Conservation (phyloP, 306 rosid genomes). For the Sechiopsis laciniata region DNA sequence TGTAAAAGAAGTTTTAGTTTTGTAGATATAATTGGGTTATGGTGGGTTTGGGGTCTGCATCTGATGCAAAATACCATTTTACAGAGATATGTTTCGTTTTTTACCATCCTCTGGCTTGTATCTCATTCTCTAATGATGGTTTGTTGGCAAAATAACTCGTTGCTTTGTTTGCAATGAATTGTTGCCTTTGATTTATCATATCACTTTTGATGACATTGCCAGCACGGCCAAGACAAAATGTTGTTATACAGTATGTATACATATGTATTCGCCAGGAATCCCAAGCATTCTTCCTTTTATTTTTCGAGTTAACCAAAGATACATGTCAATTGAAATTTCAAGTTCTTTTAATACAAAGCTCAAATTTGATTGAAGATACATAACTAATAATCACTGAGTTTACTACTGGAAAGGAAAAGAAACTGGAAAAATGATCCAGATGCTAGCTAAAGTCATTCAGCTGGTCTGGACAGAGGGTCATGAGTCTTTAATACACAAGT, state of each 20-base stretch:
- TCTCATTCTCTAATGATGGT: background rate
- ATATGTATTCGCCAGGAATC: too few relatives aligned
- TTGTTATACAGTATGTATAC: too few relatives aligned
- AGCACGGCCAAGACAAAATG: background rate
- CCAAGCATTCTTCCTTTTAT: too few relatives aligned
- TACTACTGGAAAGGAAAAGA: background rate
- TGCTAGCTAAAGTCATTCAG: too few relatives aligned
- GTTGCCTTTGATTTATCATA: background rate
- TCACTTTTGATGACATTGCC: background rate
- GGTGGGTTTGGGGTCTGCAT: constrained; percentile 21
- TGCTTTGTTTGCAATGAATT: background rate
- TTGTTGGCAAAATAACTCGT: background rate
- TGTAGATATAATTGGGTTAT: constrained; percentile 53
- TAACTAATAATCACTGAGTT: too few relatives aligned
- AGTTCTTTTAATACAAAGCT: too few relatives aligned
- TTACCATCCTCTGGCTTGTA: background rate
- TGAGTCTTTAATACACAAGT: background rate
- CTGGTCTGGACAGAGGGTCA: background rate
- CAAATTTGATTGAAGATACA: too few relatives aligned
- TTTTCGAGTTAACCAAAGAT: too few relatives aligned
- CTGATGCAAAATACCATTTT: too few relatives aligned
- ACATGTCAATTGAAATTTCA: too few relatives aligned
- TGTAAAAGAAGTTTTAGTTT: constrained; percentile 37
- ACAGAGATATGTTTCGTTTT: background rate
- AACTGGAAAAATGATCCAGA: too few relatives aligned